A percentile compares a stretch with the other conserved stretches of the same genome.
Evolutionary conservation across 164 flowering plant species (phyloP).

Genomic region (Sedum album): DNA sequence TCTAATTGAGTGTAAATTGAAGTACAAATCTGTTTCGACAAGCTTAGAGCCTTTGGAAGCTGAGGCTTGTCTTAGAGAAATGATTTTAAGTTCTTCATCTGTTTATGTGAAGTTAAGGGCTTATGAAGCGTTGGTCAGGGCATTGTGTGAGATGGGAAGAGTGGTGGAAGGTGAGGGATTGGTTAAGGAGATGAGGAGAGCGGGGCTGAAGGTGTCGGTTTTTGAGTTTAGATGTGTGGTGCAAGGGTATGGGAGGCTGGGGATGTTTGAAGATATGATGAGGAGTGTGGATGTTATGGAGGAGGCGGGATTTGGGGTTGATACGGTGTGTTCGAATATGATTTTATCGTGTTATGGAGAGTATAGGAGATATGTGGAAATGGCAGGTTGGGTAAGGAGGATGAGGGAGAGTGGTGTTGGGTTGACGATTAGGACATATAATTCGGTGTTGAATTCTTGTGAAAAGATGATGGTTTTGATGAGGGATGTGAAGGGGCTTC

Average conservation of each 20-base stretch:
- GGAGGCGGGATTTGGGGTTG: slow-evolving; percentile 35
- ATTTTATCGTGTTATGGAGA: slow-evolving; percentile 61
- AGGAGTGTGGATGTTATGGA: slow-evolving; percentile 40
- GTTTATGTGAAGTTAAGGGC: slow-evolving; percentile 34
- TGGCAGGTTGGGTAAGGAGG: slow-evolving; percentile 53
- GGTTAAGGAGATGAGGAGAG: slow-evolving; percentile 39
- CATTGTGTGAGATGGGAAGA: slow-evolving; percentile 38
- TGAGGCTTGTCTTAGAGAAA: slow-evolving; percentile 19
- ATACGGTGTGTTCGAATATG: slow-evolving; percentile 61
- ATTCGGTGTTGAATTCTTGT: slow-evolving; percentile 74
- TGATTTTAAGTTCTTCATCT: slow-evolving; percentile 25
- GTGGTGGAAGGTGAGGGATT: slow-evolving; percentile 53
- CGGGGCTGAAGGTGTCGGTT: slow-evolving; percentile 40
- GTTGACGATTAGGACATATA: slow-evolving; percentile 59
- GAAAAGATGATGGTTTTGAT: slow-evolving; percentile 37
- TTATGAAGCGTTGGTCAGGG: slow-evolving; percentile 42
- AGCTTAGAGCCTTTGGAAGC: slow-evolving; percentile 31
- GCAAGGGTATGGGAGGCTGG: slow-evolving; percentile 52
- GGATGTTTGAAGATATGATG: slow-evolving; percentile 51
- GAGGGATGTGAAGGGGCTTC: slow-evolving; percentile 26
- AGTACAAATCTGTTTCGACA: slow-evolving; percentile 27
- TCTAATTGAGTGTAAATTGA: slow-evolving; percentile 43
- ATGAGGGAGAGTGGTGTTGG: slow-evolving; percentile 36
- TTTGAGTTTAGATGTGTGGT: slow-evolving; percentile 51
- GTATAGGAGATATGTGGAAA: slow-evolving; percentile 26